Percentiles rank a stretch among this genome's conserved stretches.
Evolutionary conservation across 495 filamentous ascomycete genomes (phyloP).

Genomic region (Xylaria curta): DNA sequence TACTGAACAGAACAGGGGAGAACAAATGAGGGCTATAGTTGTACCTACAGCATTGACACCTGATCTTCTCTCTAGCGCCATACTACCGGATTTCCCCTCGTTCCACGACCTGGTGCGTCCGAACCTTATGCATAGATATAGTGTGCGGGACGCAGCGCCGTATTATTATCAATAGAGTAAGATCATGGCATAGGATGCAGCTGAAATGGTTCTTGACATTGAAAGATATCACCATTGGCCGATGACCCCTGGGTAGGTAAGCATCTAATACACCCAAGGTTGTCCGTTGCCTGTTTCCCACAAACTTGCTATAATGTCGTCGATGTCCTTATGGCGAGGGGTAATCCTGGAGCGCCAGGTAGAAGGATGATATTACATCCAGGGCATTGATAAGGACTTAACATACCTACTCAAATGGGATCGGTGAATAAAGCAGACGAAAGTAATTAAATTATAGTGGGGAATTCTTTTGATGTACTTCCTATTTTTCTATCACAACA

Average conservation of each 20-base stretch:
- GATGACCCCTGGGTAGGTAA: too few relatives aligned
- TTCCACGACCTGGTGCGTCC: neutral
- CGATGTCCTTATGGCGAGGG: neutral
- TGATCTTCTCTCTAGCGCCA: neutral
- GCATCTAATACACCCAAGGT: too few relatives aligned
- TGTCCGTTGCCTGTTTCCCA: neutral
- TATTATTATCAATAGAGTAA: neutral
- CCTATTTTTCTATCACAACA: slow-evolving; percentile 1
- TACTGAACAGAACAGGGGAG: neutral
- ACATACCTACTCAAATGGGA: neutral
- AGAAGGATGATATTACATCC: neutral
- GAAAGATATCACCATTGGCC: neutral
- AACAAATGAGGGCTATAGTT: too few relatives aligned
- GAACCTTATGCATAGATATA: neutral
- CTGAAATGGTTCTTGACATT: neutral
- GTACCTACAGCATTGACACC: neutral
- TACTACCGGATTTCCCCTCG: neutral
- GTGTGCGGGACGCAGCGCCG: neutral
- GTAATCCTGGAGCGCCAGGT: neutral
- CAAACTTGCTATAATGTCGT: neutral
- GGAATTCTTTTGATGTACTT: neutral
- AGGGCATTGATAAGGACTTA: neutral
- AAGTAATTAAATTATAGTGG: neutral
- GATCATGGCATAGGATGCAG: neutral
- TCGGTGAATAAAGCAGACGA: neutral